These are phyloP conservation scores for Ustilago crameri DNA, from an alignment of 1,284 basidiomycete genomes.

Conservation along the genomic window DNA sequence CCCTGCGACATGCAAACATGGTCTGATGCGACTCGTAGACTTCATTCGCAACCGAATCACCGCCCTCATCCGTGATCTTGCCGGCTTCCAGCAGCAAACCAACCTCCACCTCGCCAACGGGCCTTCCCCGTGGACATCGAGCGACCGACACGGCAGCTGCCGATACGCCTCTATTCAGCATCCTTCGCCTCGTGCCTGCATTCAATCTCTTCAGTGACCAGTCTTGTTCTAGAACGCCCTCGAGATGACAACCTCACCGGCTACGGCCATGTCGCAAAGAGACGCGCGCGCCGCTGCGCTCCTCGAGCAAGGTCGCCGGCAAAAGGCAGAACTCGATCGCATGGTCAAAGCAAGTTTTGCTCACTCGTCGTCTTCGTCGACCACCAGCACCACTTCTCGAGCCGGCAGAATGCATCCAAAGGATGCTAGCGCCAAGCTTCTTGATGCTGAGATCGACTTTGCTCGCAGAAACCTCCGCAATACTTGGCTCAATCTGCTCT, in stretches of 20 bases:
- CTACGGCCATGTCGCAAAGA: constrained; percentile 32
- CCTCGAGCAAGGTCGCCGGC: constrained; percentile 43
- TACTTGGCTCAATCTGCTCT: constrained; percentile 63
- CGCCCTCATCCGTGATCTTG: neutral
- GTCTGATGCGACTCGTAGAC: constrained; percentile 9
- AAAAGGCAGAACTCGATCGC: constrained; percentile 49
- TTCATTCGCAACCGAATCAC: neutral
- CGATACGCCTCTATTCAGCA: neutral
- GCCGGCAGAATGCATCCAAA: constrained; percentile 31
- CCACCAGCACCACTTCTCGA: constrained; percentile 24
- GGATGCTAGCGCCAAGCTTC: constrained; percentile 30
- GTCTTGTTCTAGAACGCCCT: neutral
- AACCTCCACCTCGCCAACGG: constrained; percentile 17
- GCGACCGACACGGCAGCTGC: constrained; percentile 6
- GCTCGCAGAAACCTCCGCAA: constrained; percentile 59
- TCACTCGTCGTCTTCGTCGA: constrained; percentile 19
- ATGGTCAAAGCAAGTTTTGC: constrained; percentile 43
- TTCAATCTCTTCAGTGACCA: neutral
- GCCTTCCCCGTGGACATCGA: constrained; percentile 18
- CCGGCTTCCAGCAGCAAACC: neutral
- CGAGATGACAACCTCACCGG: constrained; percentile 22
- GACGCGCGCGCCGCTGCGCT: constrained; percentile 41
- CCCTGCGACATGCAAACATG: constrained; percentile 7
- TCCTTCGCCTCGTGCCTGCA: neutral
- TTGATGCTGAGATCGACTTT: constrained; percentile 52